Evolutionary conservation across 2,329 filamentous ascomycete species (phyloP).

Genomic region (Hyphodiscus sp.): DNA sequence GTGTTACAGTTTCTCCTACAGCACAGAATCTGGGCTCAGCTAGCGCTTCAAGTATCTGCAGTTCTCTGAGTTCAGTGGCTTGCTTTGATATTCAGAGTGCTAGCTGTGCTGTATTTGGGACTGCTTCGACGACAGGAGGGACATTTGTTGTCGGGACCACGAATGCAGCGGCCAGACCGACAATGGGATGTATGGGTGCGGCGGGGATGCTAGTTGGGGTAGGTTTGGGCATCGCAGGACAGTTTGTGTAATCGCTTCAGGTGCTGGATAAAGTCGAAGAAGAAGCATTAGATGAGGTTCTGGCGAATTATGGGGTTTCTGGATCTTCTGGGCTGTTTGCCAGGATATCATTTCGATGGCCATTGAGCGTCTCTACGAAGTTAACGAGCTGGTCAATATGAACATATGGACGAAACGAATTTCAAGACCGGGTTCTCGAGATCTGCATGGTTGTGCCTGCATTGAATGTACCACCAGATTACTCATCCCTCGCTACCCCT

Average conservation of each 20-base stretch:
- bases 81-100: slow-evolving; percentile 34
- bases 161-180: slow-evolving; percentile 20
- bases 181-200: slow-evolving; percentile 19
- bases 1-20: slow-evolving; percentile 44
- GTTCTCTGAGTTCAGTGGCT: slow-evolving; percentile 46
- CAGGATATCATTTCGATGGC: background rate
- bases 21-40: slow-evolving; percentile 34
- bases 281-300: background rate
- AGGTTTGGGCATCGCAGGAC: slow-evolving; percentile 22
- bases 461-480: too few species aligned
- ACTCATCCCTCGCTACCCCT: too few species aligned
- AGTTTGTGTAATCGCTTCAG: slow-evolving; percentile 11
- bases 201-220: slow-evolving; percentile 20
- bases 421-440: too few species aligned
- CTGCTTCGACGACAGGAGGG: background rate
- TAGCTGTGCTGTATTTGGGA: slow-evolving; percentile 26
- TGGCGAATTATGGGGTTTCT: background rate
- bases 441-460: too few species aligned
- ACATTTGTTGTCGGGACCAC: slow-evolving; percentile 15
- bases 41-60: slow-evolving; percentile 48
- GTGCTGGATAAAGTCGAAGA: background rate
- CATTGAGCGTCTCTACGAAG: background rate
- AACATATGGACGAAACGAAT: background rate
- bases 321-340: background rate
- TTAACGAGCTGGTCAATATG: background rate